These are phyloP conservation scores for Exophiala oligosperma DNA, from an alignment of 2,329 filamentous ascomycete species.

Conservation along the genomic window DNA sequence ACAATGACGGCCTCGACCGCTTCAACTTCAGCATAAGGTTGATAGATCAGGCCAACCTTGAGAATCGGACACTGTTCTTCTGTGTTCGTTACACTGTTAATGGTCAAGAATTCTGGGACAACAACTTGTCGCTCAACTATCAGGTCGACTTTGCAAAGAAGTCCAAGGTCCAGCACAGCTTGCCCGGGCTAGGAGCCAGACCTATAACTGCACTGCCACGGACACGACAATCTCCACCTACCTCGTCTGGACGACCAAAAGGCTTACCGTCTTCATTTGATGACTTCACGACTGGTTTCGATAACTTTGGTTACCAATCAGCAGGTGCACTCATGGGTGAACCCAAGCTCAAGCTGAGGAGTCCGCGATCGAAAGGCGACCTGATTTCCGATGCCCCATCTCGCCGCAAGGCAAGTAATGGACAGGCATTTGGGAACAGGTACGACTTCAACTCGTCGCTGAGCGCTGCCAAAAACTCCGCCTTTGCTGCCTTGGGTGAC, in stretches of 20 bases:
- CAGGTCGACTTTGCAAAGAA: constrained; percentile 92
- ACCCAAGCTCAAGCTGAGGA: constrained; percentile 68
- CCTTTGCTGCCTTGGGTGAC: constrained; percentile 29
- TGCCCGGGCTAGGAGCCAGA: constrained; percentile 53
- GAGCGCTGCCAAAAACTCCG: constrained; percentile 70
- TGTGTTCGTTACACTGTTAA: constrained; percentile 86
- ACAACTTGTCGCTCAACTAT: constrained; percentile 83
- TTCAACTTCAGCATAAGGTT: constrained; percentile 95
- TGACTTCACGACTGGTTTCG: constrained; percentile 67
- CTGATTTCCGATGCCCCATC: constrained; percentile 60
- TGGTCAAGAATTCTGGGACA: constrained; percentile 92
- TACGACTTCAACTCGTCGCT: constrained; percentile 97
- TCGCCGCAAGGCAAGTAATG: constrained; percentile 52
- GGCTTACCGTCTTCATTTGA: constrained; percentile 61
- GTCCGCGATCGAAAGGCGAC: constrained; percentile 62
- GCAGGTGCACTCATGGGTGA: constrained; percentile 66
- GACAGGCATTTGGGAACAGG: constrained; percentile 81
- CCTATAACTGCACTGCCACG: constrained; percentile 61
- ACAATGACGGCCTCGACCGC: constrained; percentile 68
- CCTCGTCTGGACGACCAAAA: constrained; percentile 54
- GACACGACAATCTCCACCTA: constrained; percentile 61
- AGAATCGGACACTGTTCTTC: constrained; percentile 88
- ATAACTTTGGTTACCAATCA: constrained; percentile 58
- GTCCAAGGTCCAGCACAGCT: constrained; percentile 56
- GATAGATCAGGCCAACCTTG: constrained; percentile 85